Evolutionary conservation across 495 filamentous ascomycete species (phyloP).

Genomic region (Penicillium paxilli): DNA sequence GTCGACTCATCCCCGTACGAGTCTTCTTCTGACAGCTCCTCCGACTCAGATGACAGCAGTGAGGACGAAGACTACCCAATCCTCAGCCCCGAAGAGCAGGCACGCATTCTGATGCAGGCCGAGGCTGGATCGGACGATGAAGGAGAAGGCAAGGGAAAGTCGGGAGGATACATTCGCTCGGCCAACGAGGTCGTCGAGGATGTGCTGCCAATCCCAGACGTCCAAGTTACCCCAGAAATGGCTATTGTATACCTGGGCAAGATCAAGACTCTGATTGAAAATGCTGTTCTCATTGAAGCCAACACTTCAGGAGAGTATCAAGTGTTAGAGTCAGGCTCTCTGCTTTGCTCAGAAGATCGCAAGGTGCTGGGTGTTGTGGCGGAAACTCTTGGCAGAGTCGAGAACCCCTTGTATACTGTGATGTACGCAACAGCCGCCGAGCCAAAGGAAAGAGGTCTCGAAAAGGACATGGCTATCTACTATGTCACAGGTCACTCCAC

Average conservation of each 20-base stretch:
- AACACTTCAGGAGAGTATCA: constrained; percentile 75
- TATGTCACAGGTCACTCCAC: constrained; percentile 74
- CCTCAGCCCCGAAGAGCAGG: constrained; percentile 75
- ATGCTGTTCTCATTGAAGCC: constrained; percentile 75
- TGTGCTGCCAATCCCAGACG: constrained; percentile 67
- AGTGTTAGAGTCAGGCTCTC: constrained; percentile 78
- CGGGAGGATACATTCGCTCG: constrained; percentile 56
- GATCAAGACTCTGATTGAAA: constrained; percentile 73
- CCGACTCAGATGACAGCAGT: constrained; percentile 60
- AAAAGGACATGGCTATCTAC: constrained; percentile 65
- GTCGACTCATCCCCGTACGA: constrained; percentile 64
- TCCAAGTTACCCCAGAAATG: constrained; percentile 73
- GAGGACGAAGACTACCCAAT: constrained; percentile 73
- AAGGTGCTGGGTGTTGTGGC: constrained; percentile 73
- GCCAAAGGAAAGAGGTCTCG: constrained; percentile 63
- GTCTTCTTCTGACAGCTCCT: constrained; percentile 55
- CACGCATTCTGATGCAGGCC: constrained; percentile 75
- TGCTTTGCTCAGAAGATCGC: constrained; percentile 78
- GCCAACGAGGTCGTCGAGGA: constrained; percentile 73
- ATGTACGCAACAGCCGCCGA: constrained; percentile 66
- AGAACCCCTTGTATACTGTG: constrained; percentile 79
- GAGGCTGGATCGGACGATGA: constrained; percentile 73
- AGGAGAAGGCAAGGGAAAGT: constrained; percentile 51
- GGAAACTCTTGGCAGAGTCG: constrained; percentile 80
- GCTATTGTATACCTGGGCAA: constrained; percentile 70